Evolutionary conservation across 306 rosid species (phyloP).

Genomic region (Glycine latifolia): DNA sequence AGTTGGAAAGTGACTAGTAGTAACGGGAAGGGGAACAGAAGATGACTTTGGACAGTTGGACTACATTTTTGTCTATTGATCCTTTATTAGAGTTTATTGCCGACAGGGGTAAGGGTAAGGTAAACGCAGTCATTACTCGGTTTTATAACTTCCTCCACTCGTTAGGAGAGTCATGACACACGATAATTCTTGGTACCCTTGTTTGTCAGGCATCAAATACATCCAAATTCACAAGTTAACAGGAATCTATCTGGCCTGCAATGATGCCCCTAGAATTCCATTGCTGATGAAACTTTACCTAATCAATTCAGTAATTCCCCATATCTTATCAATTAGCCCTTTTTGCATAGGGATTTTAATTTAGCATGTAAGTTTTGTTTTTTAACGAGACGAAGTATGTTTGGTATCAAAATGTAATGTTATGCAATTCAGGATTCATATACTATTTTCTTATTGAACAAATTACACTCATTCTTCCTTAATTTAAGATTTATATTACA

Average conservation of each 20-base stretch:
- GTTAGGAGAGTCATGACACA: background rate
- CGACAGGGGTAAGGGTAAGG: slow-evolving; percentile 8
- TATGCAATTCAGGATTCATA: background rate
- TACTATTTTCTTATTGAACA: background rate
- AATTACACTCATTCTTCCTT: no score
- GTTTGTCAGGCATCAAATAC: background rate
- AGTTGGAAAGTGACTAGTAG: slow-evolving; percentile 11
- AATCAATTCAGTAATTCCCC: background rate
- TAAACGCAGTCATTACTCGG: background rate
- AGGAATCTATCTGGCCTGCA: background rate
- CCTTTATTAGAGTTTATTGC: slow-evolving; percentile 14
- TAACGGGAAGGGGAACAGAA: background rate
- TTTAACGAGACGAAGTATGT: background rate
- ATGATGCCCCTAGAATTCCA: background rate
- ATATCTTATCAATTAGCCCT: background rate
- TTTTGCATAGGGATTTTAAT: background rate
- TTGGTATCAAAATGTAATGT: background rate
- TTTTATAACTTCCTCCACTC: background rate
- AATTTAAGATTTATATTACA: no score
- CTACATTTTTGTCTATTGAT: background rate
- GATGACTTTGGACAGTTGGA: slow-evolving; percentile 46
- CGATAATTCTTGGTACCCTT: no score
- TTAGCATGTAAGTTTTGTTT: background rate
- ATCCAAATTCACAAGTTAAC: background rate
- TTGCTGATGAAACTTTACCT: background rate